These are phyloP conservation scores for Sphagnum tenellum DNA, from an alignment of 225 moss, liverwort and hornwort species.

Conservation along the genomic window DNA sequence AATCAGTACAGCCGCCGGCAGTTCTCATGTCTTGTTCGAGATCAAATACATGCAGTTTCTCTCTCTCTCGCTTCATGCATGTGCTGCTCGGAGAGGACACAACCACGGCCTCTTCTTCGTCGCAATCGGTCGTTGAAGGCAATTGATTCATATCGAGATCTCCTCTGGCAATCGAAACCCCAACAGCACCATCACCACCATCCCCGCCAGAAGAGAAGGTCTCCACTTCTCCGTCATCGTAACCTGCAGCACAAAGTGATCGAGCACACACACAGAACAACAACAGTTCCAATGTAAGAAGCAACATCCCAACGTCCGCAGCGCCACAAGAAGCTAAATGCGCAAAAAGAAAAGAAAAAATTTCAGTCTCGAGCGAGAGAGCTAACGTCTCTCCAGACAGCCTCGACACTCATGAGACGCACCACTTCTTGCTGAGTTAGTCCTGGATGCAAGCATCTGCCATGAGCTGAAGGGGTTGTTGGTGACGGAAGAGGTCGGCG, in stretches of 20 bases:
- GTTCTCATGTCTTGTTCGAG: conserved; percentile 48
- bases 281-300: not conserved
- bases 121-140: conserved; percentile 75
- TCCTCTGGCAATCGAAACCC: conserved; percentile 27
- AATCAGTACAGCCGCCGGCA: conserved; percentile 37
- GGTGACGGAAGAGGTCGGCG: too few species aligned
- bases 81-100: conserved; percentile 68
- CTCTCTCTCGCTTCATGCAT: conserved; percentile 68
- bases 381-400: too few species aligned
- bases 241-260: conserved; percentile 31
- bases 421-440: conserved; percentile 75
- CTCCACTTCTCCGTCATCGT: conserved; percentile 68
- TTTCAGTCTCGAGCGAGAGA: too few species aligned
- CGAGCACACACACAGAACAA: not conserved
- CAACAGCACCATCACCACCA: conserved; percentile 5
- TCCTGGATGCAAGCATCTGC: conserved; percentile 26
- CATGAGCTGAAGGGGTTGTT: too few species aligned
- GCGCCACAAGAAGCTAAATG: too few species aligned
- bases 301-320: not conserved
- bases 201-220: conserved; percentile 72
- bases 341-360: too few species aligned
- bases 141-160: conserved; percentile 95
- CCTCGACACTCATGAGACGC: conserved; percentile 5
- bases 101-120: conserved; percentile 38
- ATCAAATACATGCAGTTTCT: conserved; percentile 77